These are phyloP conservation scores for Talaromyces wortmannii DNA, from an alignment of 495 filamentous ascomycete genomes.

Conservation along the genomic window DNA sequence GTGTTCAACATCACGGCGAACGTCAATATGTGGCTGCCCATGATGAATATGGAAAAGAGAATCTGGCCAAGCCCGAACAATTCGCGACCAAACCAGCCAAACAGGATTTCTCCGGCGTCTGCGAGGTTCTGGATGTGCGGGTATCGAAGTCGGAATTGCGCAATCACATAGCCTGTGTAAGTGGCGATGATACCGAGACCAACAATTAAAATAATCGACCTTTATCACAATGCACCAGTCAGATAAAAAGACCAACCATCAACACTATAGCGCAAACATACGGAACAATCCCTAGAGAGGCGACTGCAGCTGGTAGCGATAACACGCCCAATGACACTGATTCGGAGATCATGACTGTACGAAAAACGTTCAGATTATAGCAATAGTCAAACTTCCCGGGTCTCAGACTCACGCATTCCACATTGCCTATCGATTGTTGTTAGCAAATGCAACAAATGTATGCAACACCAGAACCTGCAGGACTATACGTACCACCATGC, in stretches of 20 bases:
- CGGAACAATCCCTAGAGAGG: constrained; percentile 53
- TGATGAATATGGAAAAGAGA: constrained; percentile 68
- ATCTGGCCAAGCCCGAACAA: constrained; percentile 60
- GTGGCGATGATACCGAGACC: constrained; percentile 58
- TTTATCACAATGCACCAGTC: not conserved
- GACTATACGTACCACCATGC: constrained; percentile 27
- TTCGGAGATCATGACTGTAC: constrained; percentile 55
- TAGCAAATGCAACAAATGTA: not conserved
- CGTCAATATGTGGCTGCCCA: constrained; percentile 70
- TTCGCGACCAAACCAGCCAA: constrained; percentile 58
- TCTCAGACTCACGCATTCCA: constrained; percentile 24
- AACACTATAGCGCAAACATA: constrained; percentile 2
- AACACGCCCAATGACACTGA: constrained; percentile 61
- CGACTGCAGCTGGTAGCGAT: constrained; percentile 56
- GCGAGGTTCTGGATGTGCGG: constrained; percentile 59
- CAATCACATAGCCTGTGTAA: constrained; percentile 27
- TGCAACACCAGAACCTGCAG: not conserved
- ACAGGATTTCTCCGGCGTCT: constrained; percentile 64
- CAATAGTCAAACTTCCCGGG: not conserved
- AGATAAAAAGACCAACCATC: constrained; percentile 3
- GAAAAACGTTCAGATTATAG: constrained; percentile 6
- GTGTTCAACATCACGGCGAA: constrained; percentile 63
- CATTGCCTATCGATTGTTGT: constrained; percentile 17
- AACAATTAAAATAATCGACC: constrained; percentile 47
- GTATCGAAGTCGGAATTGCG: constrained; percentile 24